Evolutionary conservation across 371 early-diverging fungal genomes (phyloP).

Genomic region (Dichotomocladium elegans): DNA sequence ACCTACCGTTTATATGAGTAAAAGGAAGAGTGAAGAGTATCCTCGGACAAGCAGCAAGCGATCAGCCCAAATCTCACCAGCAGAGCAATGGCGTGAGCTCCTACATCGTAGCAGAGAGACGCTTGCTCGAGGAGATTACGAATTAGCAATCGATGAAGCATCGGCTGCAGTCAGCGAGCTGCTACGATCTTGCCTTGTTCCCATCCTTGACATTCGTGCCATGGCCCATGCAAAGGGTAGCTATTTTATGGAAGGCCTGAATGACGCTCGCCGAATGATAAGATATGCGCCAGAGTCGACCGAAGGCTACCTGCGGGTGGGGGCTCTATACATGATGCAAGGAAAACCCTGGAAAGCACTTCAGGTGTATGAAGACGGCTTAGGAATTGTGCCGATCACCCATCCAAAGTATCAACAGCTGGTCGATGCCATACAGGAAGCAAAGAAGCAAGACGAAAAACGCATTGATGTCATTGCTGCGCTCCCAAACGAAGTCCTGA

Average conservation of each 20-base stretch:
- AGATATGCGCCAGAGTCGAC: not conserved
- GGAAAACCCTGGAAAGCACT: conserved; percentile 2
- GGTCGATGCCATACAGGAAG: not conserved
- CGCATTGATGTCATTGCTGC: conserved; percentile 2
- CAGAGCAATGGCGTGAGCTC: not conserved
- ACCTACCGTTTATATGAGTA: not conserved
- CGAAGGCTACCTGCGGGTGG: conserved; percentile 1
- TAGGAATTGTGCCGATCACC: not conserved
- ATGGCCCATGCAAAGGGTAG: not conserved
- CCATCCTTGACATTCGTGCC: conserved; percentile 3
- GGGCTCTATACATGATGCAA: conserved; percentile 1
- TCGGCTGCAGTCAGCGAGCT: not conserved
- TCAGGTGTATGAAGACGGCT: conserved; percentile 1
- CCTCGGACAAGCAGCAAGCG: not conserved
- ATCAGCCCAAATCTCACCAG: not conserved
- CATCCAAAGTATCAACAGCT: not conserved
- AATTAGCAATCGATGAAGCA: not conserved
- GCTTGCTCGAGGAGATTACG: not conserved
- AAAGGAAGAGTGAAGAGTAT: not conserved
- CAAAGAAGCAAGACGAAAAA: conserved; percentile 1
- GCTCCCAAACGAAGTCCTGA: not conserved
- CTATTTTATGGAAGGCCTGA: conserved; percentile 1
- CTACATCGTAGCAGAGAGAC: not conserved
- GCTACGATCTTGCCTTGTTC: not conserved
- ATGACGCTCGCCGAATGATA: conserved; percentile 3